Base-by-base conservation (phyloP, 768 basidiomycete species). In the Pulveroboletus sp. region DNA sequence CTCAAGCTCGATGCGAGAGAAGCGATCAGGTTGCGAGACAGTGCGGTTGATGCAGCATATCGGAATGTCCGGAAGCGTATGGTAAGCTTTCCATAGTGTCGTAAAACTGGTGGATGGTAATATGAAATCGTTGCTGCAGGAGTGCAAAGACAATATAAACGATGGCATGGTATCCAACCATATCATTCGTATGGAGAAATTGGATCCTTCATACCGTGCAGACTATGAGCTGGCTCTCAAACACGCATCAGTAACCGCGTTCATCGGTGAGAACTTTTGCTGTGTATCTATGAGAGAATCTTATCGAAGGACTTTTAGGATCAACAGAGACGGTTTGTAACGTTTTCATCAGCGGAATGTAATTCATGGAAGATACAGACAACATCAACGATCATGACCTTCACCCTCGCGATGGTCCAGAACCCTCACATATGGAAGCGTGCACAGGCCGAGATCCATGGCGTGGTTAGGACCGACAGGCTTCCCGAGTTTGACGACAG, bases 1-100 rank as follows among this genome's bases (percentile, higher is more conserved):
- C 64, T 73, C 53, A 69, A 71, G 55, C 59, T 58, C 29, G 58
- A 64, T 17, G 73, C 71, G 14, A 45, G 6, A 21, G 24, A 20
- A 1, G 57, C 49, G 1, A 23, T 14, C 9, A 16, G 36, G 11
- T 20, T 17, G 40, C 36, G 40, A 20, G 36, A 29, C 5, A 36
- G 4, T 21, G 33, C 34, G 47, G 51, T 32, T 52, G 57, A 59
- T 23, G 43, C 11, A 25, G 64, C 69, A 4, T 66, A 60, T 46
- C 57, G 58, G 4, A 58, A 51, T 47, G 59, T 58, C 8, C 57
- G 66, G 58, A 42, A 52, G 33, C 49, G 64, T 29, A 66, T 69
- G 54, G 70, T 68, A 40, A 21, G 37, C 33, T 5, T 34, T 29
- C 31, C 10, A 23, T 23, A 6, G 12, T 35, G 2, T 25, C 8